Base-by-base conservation (phyloP, 257 asterid species). In the Parsonsia alboflavescens region DNA sequence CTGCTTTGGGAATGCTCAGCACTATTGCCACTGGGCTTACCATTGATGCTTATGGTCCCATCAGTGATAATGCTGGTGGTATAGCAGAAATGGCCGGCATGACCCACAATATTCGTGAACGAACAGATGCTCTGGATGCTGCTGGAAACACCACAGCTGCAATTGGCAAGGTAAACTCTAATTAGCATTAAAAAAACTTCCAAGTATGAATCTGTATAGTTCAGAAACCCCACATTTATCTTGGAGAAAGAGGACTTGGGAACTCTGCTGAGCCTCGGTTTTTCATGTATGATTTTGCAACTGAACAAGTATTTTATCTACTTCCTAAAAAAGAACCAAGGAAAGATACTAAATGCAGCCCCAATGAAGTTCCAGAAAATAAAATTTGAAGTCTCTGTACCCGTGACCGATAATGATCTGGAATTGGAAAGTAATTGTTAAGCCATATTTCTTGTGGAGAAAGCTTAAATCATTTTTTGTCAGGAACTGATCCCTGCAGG, bases 131-230 rank as follows among this genome's bases (percentile, higher is more conserved):
- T 30, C 74, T 70, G 58, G 74, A 70, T 70, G 63, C 74, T 45
- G 74, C 74, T 10, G 74, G 74, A 52, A 70, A 70, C 28, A 70
- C 74, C 63, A 70, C 74, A 16, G 74, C 74, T 70, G 74, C 74
- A 9, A 70, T 70, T 50, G 74, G 74, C 46, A 70, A 70, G 74
- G 74, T 70, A 54, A 28, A 41, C 46, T 33, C 48, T 39, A 8
- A 7, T 36, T 19, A 16, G 21, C n/a, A 36, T 36, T n/a, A n/a
- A 63, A 63, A n/a, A 17, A 5, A 33, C 46, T 0, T 61, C 12
- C 67, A 61, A 28, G n/a, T 61, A 0, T 50, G 48, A 22, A 50
- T 52, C 45, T 33, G 21, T 28, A 19, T 70, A 50, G 9, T 30
- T 8, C 16, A 7, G 46, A 26, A 58, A 58, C 39, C 65, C 30